Evolutionary conservation across 78 protist genomes (phyloP).

Genomic region (Planoprotostelium fungivorum): DNA sequence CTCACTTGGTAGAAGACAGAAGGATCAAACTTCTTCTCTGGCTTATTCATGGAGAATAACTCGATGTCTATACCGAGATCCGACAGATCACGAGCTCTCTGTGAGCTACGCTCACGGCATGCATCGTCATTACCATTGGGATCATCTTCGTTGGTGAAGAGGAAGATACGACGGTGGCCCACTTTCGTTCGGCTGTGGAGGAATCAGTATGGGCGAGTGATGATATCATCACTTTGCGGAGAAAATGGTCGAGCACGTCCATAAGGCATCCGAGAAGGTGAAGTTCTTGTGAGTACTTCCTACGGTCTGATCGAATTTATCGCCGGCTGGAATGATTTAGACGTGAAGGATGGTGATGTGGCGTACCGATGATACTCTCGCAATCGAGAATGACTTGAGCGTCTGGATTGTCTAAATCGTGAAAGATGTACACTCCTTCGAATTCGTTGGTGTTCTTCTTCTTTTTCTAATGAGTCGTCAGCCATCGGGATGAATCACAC

Average conservation of each 20-base stretch:
- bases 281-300: conserved; percentile 14
- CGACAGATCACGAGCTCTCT: conserved; percentile 51
- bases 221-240: conserved; percentile 2
- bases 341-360: too few relatives aligned
- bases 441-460: conserved; percentile 69
- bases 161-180: conserved; percentile 16
- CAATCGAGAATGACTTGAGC: conserved; percentile 45
- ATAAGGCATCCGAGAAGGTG: conserved; percentile 61
- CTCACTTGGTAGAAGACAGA: conserved; percentile 24
- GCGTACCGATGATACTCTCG: conserved; percentile 26
- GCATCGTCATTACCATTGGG: conserved; percentile 28
- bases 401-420: conserved; percentile 65
- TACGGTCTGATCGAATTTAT: conserved; percentile 21
- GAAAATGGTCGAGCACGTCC: conserved; percentile 73
- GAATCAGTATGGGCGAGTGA: background rate
- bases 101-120: conserved; percentile 11
- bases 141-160: conserved; percentile 24
- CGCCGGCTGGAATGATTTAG: conserved; percentile 7
- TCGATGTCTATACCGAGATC: conserved; percentile 66
- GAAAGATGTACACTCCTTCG: conserved; percentile 60
- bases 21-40: conserved; percentile 29
- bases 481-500: too few relatives aligned
- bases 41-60: conserved; percentile 44
- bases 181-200: background rate
- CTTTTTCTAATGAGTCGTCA: conserved; percentile 41